These are phyloP conservation scores for Leccinellum rugosiceps DNA, from an alignment of 768 basidiomycete genomes.

Conservation along the genomic window DNA sequence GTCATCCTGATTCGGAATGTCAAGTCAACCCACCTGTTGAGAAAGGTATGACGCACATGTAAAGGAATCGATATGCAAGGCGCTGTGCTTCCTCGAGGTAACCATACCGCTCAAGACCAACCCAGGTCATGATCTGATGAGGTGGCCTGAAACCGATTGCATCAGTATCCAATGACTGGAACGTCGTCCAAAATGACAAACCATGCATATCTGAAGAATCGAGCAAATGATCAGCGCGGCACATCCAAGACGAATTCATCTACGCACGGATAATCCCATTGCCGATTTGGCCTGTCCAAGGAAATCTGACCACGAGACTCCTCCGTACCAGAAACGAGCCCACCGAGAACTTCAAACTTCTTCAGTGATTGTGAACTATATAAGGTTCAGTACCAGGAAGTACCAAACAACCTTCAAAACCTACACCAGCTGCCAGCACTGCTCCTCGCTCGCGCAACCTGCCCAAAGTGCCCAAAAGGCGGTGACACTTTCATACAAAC, in stretches of 20 bases:
- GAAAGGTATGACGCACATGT: conserved; percentile 71
- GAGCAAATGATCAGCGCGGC: conserved; percentile 4
- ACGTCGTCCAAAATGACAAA: conserved; percentile 23
- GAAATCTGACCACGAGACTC: conserved; percentile 95
- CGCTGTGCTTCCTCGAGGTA: conserved; percentile 92
- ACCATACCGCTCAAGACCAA: conserved; percentile 94
- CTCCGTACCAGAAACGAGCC: conserved; percentile 94
- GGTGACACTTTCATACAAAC: conserved; percentile 95
- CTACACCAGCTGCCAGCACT: conserved; percentile 90
- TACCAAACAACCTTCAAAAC: conserved; percentile 31
- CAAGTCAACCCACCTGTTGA: conserved; percentile 1
- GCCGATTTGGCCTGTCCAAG: conserved; percentile 92
- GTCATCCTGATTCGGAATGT: conserved; percentile 64
- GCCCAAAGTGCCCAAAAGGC: conserved; percentile 97
- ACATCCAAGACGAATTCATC: conserved; percentile 3
- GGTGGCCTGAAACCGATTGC: conserved; percentile 61
- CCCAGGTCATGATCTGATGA: conserved; percentile 99
- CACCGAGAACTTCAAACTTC: conserved; percentile 96
- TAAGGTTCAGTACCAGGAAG: conserved; percentile 15
- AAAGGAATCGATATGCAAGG: conserved; percentile 93
- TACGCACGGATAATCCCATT: conserved; percentile 96
- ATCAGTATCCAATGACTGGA: conserved; percentile 8
- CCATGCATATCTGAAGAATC: conserved; percentile 60
- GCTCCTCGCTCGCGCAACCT: conserved; percentile 94
- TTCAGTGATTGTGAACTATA: conserved; percentile 76